A percentile compares a stretch with the other conserved stretches of the same genome.
Evolutionary conservation across 73 alveolate genomes (phyloP).

Genomic region (Breviolum minutum): DNA sequence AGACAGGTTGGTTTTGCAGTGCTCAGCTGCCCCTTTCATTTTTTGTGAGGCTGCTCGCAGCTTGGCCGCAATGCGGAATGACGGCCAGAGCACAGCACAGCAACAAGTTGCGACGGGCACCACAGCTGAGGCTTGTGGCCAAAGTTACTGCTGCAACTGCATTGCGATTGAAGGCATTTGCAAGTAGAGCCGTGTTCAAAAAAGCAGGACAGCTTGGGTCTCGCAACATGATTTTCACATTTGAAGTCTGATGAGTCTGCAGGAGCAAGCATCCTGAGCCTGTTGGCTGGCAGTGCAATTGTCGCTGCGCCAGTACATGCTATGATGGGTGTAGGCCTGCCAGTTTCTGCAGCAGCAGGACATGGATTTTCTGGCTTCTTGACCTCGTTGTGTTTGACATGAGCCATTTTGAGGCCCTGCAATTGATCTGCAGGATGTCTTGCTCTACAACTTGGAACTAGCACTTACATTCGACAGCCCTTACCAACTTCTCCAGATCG

Average conservation of each 20-base stretch:
- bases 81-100: background rate
- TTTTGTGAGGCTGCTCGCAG: slow-evolving; percentile 17
- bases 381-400: background rate
- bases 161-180: slow-evolving; percentile 1
- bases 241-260: background rate
- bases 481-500: background rate
- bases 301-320: slow-evolving; percentile 6
- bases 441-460: slow-evolving; percentile 30
- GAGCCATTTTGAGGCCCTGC: background rate
- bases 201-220: background rate
- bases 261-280: background rate
- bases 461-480: slow-evolving; percentile 84
- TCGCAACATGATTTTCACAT: background rate
- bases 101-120: background rate
- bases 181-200: background rate
- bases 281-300: background rate
- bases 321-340: background rate
- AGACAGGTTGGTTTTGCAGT: background rate
- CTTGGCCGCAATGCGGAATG: background rate
- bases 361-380: background rate
- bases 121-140: background rate
- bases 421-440: slow-evolving; percentile 33
- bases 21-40: background rate
- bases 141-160: background rate
- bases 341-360: slow-evolving; percentile 34